Evolutionary conservation across 1,139 yeast species (phyloP), one percentile per base, ranked within the genome.

Genomic region (Waltiozyma sp.): DNA sequence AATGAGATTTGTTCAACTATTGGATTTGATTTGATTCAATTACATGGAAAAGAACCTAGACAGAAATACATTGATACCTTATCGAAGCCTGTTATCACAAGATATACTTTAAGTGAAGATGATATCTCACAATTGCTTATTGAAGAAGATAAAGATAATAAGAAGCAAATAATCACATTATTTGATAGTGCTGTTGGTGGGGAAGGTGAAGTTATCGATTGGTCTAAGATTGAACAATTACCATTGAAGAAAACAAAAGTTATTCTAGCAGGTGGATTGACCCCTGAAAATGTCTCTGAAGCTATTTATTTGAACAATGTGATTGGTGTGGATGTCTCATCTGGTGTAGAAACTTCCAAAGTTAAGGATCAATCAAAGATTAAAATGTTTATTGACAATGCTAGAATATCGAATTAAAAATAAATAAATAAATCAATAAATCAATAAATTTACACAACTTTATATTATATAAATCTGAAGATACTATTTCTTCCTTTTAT

Each of bases 131-230:
- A 54, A 5, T 41, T 59, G 57, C 9, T 35, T n/a, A 13, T 14
- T n/a, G 16, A 19, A 11, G 37, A 35, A 18, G 14, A 9, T 5
- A 9, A 18, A 18, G 37, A 35, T 13, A 64, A 66, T 4, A 61
- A 62, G 21, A 44, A 45, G 41, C 76, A 77, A 40, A 62, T 77
- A 18, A 47, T 80, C 23, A 77, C 91, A 1, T 67, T 91, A 43
- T 66, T 91, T 24, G 97, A 91, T 57, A 82, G 95, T 2, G 96
- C 86, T 54, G 72, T 72, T 3, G 98, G 98, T 10, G 98, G 98
- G 1, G 93, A 87, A 54, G 98, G 98, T 5, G 75, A 77, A 45
- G 55, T 67, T 18, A 74, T 88, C 19, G 80, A 86, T 57, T 88
- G 97, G 96, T 52, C 59, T 2, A 59, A 64, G n/a, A 67, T 77